Conservation (phyloP, 2,329 filamentous ascomycete species). For the Microdochium bolleyi region DNA sequence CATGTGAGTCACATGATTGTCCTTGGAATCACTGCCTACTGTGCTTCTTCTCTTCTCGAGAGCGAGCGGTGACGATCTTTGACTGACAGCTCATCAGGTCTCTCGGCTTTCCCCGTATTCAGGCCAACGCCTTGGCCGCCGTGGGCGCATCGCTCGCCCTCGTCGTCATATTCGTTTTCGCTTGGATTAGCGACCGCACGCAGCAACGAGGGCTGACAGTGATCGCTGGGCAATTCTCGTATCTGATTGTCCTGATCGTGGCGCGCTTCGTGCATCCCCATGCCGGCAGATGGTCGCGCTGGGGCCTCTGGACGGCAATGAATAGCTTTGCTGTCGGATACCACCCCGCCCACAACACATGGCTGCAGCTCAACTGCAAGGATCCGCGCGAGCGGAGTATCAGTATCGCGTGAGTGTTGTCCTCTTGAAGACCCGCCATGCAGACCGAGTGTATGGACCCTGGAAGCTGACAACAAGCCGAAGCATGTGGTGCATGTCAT, state of each 20-base stretch:
- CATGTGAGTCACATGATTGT: slow-evolving; percentile 17
- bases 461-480: not conserved
- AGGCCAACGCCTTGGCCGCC: slow-evolving; percentile 38
- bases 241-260: slow-evolving; percentile 34
- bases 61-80: not conserved
- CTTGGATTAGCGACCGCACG: slow-evolving; percentile 36
- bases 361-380: slow-evolving; percentile 42
- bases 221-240: slow-evolving; percentile 33
- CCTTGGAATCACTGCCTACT: not conserved
- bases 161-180: slow-evolving; percentile 37
- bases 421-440: too few relatives aligned
- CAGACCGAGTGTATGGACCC: too few relatives aligned
- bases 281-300: slow-evolving; percentile 37
- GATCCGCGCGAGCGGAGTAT: slow-evolving; percentile 38
- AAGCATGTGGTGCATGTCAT: slow-evolving; percentile 40
- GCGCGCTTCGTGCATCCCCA: slow-evolving; percentile 29
- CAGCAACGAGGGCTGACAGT: slow-evolving; percentile 34
- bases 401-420: slow-evolving; percentile 31
- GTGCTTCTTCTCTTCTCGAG: too few relatives aligned
- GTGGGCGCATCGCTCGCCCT: slow-evolving; percentile 34
- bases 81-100: slow-evolving; percentile 15
- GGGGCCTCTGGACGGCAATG: slow-evolving; percentile 41
- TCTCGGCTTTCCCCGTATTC: slow-evolving; percentile 34
- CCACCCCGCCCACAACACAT: slow-evolving; percentile 44
- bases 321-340: slow-evolving; percentile 44